phyloP scores from a whole-genome alignment of 257 asterid genomes.

The Gentiana straminea region DNA sequence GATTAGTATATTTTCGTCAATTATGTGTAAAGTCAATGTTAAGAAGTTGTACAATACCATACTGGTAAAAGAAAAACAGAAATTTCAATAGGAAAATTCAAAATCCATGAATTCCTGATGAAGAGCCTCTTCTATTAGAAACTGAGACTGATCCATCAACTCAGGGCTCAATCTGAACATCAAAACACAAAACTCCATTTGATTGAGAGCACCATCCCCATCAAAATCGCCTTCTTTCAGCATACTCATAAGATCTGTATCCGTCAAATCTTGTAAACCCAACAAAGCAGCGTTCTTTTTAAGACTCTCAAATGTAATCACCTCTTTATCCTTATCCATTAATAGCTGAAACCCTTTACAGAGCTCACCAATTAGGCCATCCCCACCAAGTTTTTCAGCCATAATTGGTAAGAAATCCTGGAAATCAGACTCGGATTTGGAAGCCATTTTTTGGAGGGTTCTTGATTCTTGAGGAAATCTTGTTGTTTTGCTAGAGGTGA shows the following conservation, averaged over 20 bases:
- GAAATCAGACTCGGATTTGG: constrained; percentile 23
- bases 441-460: constrained; percentile 12
- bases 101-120: constrained; percentile 21
- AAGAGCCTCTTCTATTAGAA: constrained; percentile 35
- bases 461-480: not conserved
- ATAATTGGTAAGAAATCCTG: constrained; percentile 41
- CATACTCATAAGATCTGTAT: constrained; percentile 36
- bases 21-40: not conserved
- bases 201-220: constrained; percentile 51
- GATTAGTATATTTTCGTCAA: too few relatives aligned
- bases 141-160: constrained; percentile 38
- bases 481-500: not conserved
- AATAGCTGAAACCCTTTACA: constrained; percentile 43
- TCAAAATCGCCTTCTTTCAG: constrained; percentile 50
- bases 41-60: constrained; percentile 3
- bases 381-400: constrained; percentile 61
- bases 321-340: constrained; percentile 34
- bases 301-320: constrained; percentile 39
- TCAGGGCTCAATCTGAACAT: constrained; percentile 61
- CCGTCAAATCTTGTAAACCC: constrained; percentile 39
- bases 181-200: constrained; percentile 56
- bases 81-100: constrained; percentile 26
- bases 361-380: constrained; percentile 38
- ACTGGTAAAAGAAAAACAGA: not conserved
- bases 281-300: constrained; percentile 36